Base-by-base conservation (phyloP, 2,329 filamentous ascomycete species). In the Aspergillus sp. region DNA sequence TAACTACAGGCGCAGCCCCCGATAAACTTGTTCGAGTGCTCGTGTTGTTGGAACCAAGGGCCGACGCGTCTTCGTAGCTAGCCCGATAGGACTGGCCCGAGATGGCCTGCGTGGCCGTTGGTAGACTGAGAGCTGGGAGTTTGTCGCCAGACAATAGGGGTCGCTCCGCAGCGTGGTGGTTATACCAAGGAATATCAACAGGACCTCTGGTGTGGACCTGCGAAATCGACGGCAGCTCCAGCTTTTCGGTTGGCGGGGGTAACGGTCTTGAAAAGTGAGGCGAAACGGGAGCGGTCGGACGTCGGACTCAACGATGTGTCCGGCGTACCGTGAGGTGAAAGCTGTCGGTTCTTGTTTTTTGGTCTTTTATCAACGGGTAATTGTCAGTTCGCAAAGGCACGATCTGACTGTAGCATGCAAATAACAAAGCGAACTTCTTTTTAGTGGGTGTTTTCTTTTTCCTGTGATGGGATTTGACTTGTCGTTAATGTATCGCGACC, bases 181-280 rank as follows among this genome's bases (percentile, higher is more conserved):
- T 88, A 80, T 88, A 90, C 80, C 87, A 91, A 77, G 81, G 78
- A 68, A 84, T 83, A 80, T 93, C 89, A 79, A 85, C 84, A 75
- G 84, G 84, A 82, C 88, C 89, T 86, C 90, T 88, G 85, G 88
- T 86, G 80, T 91, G 88, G 82, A 90, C 86, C 83, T 91, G 88
- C 75, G 90, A 90, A 75, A 92, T 90, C 81, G 90, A 90, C 81
- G 91, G 90, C 79, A 93, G 88, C 90, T 93, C 91, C 91, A 96
- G 91, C 84, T 93, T 95, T 89, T 86, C 91, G 90, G 87, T 89
- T 86, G 82, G 75, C 68, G 63, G 66, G 63, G 60, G 70, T 71
- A 71, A 66, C 66, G 73, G 68, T 62, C 70, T 68, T 64, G 67
- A 68, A 58, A 67, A 62, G 55, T 48, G 55, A 55, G 59, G 60